phyloP scores from a whole-genome alignment of 257 asterid species.

The Fraxinus pennsylvanica region DNA sequence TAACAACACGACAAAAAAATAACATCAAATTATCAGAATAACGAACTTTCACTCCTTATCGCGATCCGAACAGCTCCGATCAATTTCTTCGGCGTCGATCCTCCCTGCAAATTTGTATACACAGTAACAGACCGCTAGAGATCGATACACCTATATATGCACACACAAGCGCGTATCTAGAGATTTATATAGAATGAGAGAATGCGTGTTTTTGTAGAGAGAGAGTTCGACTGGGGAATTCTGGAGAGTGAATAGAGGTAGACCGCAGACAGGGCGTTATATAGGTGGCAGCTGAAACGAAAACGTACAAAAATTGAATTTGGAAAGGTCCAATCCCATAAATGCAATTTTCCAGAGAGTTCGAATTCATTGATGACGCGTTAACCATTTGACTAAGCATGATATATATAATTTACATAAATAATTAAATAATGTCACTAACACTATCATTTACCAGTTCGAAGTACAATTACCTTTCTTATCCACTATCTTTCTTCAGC shows the following conservation, averaged over 20 bases:
- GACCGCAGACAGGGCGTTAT: background rate
- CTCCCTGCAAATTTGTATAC: slow-evolving; percentile 18
- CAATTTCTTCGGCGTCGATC: slow-evolving; percentile 17
- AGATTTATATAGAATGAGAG: too few relatives aligned
- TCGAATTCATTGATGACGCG: background rate
- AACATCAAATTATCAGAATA: slow-evolving; percentile 16
- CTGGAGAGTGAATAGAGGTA: background rate
- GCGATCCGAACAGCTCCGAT: slow-evolving; percentile 28
- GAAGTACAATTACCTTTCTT: too few relatives aligned
- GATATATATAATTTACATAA: too few relatives aligned
- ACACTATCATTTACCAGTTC: too few relatives aligned
- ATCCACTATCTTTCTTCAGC: too few relatives aligned
- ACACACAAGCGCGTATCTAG: background rate
- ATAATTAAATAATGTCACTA: too few relatives aligned
- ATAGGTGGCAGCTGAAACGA: background rate
- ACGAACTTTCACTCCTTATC: slow-evolving; percentile 47
- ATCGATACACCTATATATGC: slow-evolving; percentile 5
- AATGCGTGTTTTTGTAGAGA: background rate
- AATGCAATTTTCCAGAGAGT: background rate
- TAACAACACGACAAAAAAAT: slow-evolving; percentile 1
- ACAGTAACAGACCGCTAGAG: slow-evolving; percentile 1
- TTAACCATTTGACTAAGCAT: too few relatives aligned
- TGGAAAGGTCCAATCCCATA: background rate
- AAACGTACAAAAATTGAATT: background rate
- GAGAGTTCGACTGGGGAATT: background rate